Evolutionary conservation across 352 stramenopile genomes (phyloP).

Genomic region (Thraustochytrium sp.): DNA sequence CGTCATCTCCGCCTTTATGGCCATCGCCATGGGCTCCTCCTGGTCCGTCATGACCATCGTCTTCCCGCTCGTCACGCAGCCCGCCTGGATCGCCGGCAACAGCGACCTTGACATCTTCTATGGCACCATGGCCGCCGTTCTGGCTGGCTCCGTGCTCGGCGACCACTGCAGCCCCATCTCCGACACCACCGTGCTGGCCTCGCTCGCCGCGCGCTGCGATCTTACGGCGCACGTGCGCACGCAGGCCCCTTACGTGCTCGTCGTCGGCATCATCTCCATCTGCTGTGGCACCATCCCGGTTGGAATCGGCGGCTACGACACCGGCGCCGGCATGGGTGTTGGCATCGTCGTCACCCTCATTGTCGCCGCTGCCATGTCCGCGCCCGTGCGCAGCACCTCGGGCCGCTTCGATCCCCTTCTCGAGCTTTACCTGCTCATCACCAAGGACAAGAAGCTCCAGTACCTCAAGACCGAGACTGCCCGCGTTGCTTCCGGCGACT

Average conservation of each 20-base stretch:
- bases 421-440: conserved; percentile 43
- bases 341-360: conserved; percentile 17
- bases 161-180: conserved; percentile 82
- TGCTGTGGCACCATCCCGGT: conserved; percentile 26
- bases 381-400: not conserved
- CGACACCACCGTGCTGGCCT: conserved; percentile 82
- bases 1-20: conserved; percentile 76
- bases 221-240: conserved; percentile 58
- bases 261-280: conserved; percentile 47
- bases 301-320: not conserved
- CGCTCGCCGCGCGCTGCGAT: conserved; percentile 65
- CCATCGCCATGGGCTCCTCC: conserved; percentile 75
- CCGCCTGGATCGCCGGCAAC: conserved; percentile 59
- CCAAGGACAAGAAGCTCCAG: not conserved
- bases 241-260: conserved; percentile 59
- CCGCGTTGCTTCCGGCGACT: not conserved
- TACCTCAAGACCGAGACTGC: not conserved
- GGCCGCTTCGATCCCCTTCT: conserved; percentile 32
- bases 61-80: conserved; percentile 71
- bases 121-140: conserved; percentile 75
- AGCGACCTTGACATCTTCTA: conserved; percentile 70
- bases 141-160: conserved; percentile 73
- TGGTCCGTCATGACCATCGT: conserved; percentile 86
- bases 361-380: not conserved
- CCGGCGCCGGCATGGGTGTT: conserved; percentile 15